Evolutionary conservation across 805 yeast species (phyloP).

Genomic region (Schwanniomyces vanrijiae): DNA sequence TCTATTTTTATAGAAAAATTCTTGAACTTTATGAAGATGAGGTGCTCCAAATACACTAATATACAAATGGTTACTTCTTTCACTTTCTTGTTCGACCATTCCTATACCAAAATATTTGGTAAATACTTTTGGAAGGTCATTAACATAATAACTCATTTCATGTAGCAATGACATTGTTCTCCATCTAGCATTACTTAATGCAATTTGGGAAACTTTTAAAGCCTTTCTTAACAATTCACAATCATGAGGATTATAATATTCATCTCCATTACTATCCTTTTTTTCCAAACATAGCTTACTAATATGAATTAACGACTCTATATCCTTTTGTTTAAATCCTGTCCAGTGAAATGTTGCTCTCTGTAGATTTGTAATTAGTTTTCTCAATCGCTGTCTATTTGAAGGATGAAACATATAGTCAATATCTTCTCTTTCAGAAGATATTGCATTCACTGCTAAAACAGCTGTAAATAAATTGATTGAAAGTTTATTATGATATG

Average conservation of each 20-base stretch:
- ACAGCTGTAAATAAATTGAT: slow-evolving; percentile 66
- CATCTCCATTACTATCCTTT: slow-evolving; percentile 18
- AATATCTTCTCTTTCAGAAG: slow-evolving; percentile 64
- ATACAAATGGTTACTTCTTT: slow-evolving; percentile 14
- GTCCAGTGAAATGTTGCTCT: slow-evolving; percentile 76
- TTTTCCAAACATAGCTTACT: slow-evolving; percentile 47
- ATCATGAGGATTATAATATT: slow-evolving; percentile 39
- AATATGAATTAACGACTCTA: slow-evolving; percentile 51
- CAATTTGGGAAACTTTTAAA: slow-evolving; percentile 44
- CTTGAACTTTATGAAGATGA: slow-evolving; percentile 52
- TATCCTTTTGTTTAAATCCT: slow-evolving; percentile 61
- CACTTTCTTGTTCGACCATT: slow-evolving; percentile 16
- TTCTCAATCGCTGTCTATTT: slow-evolving; percentile 52
- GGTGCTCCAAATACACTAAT: slow-evolving; percentile 59
- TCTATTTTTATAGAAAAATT: slow-evolving; percentile 53
- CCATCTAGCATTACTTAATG: slow-evolving; percentile 57
- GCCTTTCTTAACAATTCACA: slow-evolving; percentile 41
- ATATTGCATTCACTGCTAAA: slow-evolving; percentile 69
- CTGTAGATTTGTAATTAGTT: slow-evolving; percentile 61
- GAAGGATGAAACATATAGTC: slow-evolving; percentile 73
- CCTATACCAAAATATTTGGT: slow-evolving; percentile 47
- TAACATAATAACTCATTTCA: slow-evolving; percentile 62
- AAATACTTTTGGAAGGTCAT: slow-evolving; percentile 43
- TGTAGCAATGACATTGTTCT: slow-evolving; percentile 56
- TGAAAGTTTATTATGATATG: slow-evolving; percentile 59